Conservation (phyloP, 2,329 filamentous ascomycete genomes). For the Colletotrichum costaricense region DNA sequence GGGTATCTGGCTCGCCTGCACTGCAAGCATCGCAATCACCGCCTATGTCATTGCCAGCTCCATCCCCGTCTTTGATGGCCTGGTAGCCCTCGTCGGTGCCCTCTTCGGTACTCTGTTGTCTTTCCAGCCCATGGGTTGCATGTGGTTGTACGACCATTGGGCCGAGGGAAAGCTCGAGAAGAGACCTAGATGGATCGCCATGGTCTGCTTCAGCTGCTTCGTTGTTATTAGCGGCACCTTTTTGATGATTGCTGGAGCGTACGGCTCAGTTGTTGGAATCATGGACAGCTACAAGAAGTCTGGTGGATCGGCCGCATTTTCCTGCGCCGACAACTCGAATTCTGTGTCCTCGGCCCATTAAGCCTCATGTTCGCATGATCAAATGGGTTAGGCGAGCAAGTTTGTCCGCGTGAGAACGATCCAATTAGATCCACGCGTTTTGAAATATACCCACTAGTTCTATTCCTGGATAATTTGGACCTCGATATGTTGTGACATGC, state of each 20-base stretch:
- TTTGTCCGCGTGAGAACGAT: not conserved
- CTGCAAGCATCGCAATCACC: slow-evolving; percentile 38
- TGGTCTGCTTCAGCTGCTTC: slow-evolving; percentile 40
- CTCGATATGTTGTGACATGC: not conserved
- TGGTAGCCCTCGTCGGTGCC: slow-evolving; percentile 43
- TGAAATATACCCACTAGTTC: slow-evolving; percentile 16
- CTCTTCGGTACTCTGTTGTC: slow-evolving; percentile 43
- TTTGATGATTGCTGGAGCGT: slow-evolving; percentile 56
- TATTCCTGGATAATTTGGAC: not conserved
- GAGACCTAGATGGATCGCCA: slow-evolving; percentile 32
- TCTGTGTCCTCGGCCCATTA: slow-evolving; percentile 28
- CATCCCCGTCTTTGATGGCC: slow-evolving; percentile 43
- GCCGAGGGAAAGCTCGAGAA: slow-evolving; percentile 36
- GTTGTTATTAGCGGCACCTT: slow-evolving; percentile 52
- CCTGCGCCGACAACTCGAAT: slow-evolving; percentile 56
- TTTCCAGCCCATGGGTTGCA: slow-evolving; percentile 46
- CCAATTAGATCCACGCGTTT: not conserved
- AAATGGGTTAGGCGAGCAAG: not conserved
- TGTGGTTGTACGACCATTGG: slow-evolving; percentile 58
- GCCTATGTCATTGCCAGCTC: slow-evolving; percentile 44
- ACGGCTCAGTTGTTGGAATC: slow-evolving; percentile 54
- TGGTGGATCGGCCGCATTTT: slow-evolving; percentile 51
- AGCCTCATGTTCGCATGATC: not conserved
- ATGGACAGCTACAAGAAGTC: slow-evolving; percentile 48
- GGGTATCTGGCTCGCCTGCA: slow-evolving; percentile 46